Evolutionary conservation across 169 alveolate species (phyloP).

Genomic region (Eimeria maxima): DNA sequence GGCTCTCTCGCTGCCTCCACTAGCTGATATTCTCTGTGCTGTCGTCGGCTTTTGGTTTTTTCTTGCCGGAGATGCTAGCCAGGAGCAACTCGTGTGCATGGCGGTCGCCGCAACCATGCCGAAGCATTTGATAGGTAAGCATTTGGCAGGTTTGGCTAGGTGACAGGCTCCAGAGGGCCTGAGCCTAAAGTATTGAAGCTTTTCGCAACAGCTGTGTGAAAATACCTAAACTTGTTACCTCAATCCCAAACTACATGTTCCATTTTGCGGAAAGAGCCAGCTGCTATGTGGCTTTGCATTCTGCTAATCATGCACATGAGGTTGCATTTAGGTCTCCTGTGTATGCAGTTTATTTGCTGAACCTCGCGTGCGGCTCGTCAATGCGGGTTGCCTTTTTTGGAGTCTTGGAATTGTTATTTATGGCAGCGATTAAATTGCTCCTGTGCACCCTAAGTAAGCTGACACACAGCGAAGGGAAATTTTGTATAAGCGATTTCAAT

Average conservation of each 20-base stretch:
- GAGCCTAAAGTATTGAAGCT: neutral
- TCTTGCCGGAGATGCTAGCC: constrained; percentile 45
- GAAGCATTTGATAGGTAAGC: constrained; percentile 61
- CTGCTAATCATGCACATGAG: neutral
- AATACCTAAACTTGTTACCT: too few species aligned
- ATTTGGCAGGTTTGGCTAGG: neutral
- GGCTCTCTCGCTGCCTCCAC: constrained; percentile 52
- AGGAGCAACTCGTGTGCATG: constrained; percentile 75
- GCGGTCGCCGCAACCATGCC: constrained; percentile 73
- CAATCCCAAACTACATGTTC: too few species aligned
- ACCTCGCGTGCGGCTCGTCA: constrained; percentile 34
- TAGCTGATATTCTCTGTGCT: constrained; percentile 45
- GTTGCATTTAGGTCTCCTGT: neutral
- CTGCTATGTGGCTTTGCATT: neutral
- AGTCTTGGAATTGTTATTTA: constrained; percentile 20
- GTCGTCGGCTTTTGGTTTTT: constrained; percentile 66
- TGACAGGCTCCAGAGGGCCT: neutral
- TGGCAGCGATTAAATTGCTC: constrained; percentile 65
- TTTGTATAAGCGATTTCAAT: neutral
- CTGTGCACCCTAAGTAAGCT: constrained; percentile 67
- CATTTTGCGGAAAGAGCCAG: neutral
- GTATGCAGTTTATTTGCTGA: neutral
- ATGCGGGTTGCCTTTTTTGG: constrained; percentile 70
- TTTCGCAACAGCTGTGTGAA: neutral
- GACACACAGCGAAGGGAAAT: neutral